Conservation (phyloP, 129 eudicot genomes). For the Centrapalus pauciflorus region DNA sequence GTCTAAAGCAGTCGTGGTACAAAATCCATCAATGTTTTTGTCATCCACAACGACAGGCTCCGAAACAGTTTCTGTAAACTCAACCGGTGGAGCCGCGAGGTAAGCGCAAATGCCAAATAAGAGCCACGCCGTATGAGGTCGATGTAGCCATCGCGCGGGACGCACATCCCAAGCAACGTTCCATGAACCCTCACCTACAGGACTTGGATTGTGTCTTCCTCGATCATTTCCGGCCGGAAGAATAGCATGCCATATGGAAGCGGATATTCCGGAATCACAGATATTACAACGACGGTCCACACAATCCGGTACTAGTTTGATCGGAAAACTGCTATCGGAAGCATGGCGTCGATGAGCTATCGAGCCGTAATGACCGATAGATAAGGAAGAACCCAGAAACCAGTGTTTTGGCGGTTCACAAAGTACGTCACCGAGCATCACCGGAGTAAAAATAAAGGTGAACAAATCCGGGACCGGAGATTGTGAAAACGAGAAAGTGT, state of each 20-base stretch:
- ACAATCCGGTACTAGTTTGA: constrained; percentile 5
- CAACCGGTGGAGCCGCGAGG: constrained; percentile 27
- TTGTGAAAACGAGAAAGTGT: not conserved
- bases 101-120: constrained; percentile 47
- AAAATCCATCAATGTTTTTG: not conserved
- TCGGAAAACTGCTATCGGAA: constrained; percentile 18
- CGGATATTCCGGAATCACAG: constrained; percentile 18
- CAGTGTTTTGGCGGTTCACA: constrained; percentile 60
- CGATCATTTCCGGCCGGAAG: constrained; percentile 27
- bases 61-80: not conserved
- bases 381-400: constrained; percentile 19
- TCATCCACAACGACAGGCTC: not conserved
- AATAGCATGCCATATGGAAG: constrained; percentile 52
- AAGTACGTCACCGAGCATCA: constrained; percentile 71
- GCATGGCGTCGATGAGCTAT: constrained; percentile 24
- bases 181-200: constrained; percentile 79
- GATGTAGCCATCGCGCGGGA: constrained; percentile 75
- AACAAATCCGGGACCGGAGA: not conserved
- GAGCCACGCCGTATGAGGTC: constrained; percentile 60
- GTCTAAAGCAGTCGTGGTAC: not conserved
- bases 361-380: constrained; percentile 13
- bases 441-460: constrained; percentile 20
- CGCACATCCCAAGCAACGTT: constrained; percentile 80
- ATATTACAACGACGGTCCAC: constrained; percentile 7
- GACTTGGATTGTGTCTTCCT: constrained; percentile 2